Base-by-base conservation (phyloP, 257 asterid species). In the Petunia axillaris region DNA sequence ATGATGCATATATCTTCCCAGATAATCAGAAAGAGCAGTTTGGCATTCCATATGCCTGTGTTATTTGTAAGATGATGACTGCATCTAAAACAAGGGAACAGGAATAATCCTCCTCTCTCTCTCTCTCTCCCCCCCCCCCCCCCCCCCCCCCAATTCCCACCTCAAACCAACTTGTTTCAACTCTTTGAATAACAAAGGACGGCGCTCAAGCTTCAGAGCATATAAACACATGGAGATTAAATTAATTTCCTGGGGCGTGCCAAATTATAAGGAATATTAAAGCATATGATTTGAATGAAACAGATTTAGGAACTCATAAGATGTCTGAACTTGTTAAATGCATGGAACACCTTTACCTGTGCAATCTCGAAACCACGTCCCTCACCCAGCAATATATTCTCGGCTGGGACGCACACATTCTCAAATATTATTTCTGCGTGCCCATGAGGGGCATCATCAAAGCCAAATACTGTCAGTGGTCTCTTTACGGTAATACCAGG, bases 281-380 rank as follows among this genome's bases (percentile, higher is more conserved):
- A 1, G 48, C 25, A 25, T 35, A 48, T 71, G 58, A 71, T 71
- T 25, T 48, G 44, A 71, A 71, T 48, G 41, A 16, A 71, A 71
- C 60, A 71, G 60, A 48, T 71, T 14, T 46, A 71, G 25, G 77
- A 71, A 25, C 59, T 46, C 76, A 71, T 48, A 71, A 44, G 14
- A 48, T 71, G 48, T 25, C 10, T 64, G 63, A 48, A 36, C 48
- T 64, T n/a, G 1, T 40, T 8, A 68, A 48, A 11, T 65, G 1
- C 6, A 6, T 60, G 54, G 63, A 40, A 66, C 54, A 43, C 10
- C 13, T 40, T 86, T 73, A 93, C 99, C 98, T 93, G 99, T 67
- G 99, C 99, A 81, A 95, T 95, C 85, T 95, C 99, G 58, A 95
- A 95, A 59, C 99, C 99, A 81, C 97, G 94, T 58, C 99, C 99